A percentile compares a stretch with the other conserved stretches of the same genome.
These are phyloP conservation scores for Thelonectria olida DNA, from an alignment of 2,329 filamentous ascomycete genomes.

Conservation along the genomic window DNA sequence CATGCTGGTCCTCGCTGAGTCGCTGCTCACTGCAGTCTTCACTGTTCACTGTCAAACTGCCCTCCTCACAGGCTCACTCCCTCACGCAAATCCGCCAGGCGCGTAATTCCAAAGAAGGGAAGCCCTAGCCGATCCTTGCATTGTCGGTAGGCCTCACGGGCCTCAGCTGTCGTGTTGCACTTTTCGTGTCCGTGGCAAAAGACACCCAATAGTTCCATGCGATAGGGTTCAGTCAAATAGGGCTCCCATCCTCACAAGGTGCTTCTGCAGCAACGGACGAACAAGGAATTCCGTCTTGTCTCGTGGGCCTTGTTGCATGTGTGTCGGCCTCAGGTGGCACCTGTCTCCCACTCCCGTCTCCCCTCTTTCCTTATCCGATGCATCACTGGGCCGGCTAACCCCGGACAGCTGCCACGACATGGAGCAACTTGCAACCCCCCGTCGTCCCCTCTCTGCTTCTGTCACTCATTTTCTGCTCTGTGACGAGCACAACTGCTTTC, in stretches of 20 bases:
- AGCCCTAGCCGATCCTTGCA: slow-evolving; percentile 3
- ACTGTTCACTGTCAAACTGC: too few species aligned
- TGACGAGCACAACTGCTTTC: not conserved
- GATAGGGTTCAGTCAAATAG: slow-evolving; percentile 5
- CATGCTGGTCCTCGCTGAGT: too few species aligned
- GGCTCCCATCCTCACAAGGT: not conserved
- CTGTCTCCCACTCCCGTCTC: not conserved
- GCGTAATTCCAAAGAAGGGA: slow-evolving; percentile 15
- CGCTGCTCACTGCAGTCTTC: too few species aligned
- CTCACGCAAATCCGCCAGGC: not conserved
- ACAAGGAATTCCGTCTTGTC: not conserved
- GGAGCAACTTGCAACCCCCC: not conserved
- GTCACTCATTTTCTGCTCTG: not conserved
- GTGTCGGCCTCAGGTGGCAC: slow-evolving; percentile 18
- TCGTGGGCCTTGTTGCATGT: slow-evolving; percentile 2
- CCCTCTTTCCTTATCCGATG: slow-evolving; percentile 3
- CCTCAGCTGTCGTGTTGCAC: not conserved
- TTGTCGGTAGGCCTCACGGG: not conserved
- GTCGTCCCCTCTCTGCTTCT: not conserved
- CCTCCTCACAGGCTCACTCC: not conserved
- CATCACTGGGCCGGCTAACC: not conserved
- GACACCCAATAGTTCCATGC: not conserved
- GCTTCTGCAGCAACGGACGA: not conserved
- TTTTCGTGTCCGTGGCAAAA: not conserved
- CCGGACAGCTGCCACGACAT: slow-evolving; percentile 13